A percentile compares a stretch with the other conserved stretches of the same genome.
phyloP scores from a whole-genome alignment of 345 rosid species.

The Fremontodendron californicum region DNA sequence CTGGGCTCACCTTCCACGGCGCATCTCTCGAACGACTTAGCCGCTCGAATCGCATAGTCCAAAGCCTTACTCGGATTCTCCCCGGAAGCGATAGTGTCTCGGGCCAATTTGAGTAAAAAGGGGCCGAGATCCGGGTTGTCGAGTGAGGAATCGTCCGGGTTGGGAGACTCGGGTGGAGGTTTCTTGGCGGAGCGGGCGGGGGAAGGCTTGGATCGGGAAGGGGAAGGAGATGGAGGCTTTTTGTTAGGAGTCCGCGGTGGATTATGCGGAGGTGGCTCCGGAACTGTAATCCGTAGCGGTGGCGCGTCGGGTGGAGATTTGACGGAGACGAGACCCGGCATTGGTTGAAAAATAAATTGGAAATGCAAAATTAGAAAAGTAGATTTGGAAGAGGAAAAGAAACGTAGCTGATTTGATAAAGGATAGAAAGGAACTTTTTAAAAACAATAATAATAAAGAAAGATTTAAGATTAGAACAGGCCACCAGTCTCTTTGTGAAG shows the following conservation, averaged over 20 bases:
- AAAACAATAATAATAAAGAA: no score
- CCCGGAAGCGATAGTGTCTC: constrained; percentile 88
- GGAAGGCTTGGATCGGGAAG: constrained; percentile 83
- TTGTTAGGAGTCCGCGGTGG: constrained; percentile 48
- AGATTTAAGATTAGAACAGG: background rate
- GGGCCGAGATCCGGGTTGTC: constrained; percentile 99
- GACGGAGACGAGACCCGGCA: constrained; percentile 96
- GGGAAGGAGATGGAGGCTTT: constrained; percentile 69
- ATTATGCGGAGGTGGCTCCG: constrained; percentile 43
- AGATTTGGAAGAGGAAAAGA: no score
- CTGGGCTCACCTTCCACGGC: constrained; percentile 72
- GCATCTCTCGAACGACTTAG: constrained; percentile 82
- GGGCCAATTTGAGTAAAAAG: constrained; percentile 86
- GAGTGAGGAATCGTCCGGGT: constrained; percentile 61
- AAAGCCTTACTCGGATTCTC: constrained; percentile 86
- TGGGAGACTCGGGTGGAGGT: constrained; percentile 66
- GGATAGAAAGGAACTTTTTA: no score
- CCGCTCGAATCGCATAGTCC: constrained; percentile 84
- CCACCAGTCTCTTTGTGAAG: background rate
- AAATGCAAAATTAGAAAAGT: no score
- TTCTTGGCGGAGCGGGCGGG: constrained; percentile 64
- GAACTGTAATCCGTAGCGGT: constrained; percentile 59
- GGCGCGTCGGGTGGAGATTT: constrained; percentile 77
- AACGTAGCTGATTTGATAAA: no score
- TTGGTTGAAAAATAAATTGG: no score